Conservation (phyloP, 331 rosid species). For the Rhamnella rubrinervis region DNA sequence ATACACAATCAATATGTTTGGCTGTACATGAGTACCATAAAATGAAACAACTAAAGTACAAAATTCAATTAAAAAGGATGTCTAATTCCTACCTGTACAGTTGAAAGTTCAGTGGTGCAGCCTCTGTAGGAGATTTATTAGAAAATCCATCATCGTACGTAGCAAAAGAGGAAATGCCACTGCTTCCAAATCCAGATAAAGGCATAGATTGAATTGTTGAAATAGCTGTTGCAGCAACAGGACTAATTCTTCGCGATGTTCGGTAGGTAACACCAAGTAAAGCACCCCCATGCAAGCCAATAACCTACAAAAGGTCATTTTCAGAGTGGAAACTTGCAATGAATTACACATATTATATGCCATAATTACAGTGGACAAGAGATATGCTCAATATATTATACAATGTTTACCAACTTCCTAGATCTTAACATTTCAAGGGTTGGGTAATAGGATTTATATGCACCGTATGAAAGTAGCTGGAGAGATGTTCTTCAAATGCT, state of each 20-base stretch:
- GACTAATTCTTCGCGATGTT: conserved; percentile 88
- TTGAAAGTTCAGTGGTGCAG: conserved; percentile 87
- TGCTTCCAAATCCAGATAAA: conserved; percentile 87
- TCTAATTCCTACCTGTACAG: conserved; percentile 63
- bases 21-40: neutral
- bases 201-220: conserved; percentile 98
- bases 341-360: neutral
- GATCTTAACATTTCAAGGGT: too few species aligned
- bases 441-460: too few species aligned
- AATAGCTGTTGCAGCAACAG: conserved; percentile 89
- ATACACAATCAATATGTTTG: too few species aligned
- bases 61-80: neutral
- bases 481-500: too few species aligned
- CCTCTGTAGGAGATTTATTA: conserved; percentile 67
- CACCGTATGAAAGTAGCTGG: too few species aligned
- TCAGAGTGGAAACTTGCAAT: conserved; percentile 16
- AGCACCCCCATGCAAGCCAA: conserved; percentile 99
- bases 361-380: neutral
- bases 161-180: conserved; percentile 84
- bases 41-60: neutral
- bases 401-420: neutral
- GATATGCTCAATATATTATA: too few species aligned
- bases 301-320: conserved; percentile 53
- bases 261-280: conserved; percentile 98
- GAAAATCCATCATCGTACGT: conserved; percentile 86